Evolutionary conservation across 2,329 filamentous ascomycete species (phyloP).

Genomic region (Cladosporium sp.): DNA sequence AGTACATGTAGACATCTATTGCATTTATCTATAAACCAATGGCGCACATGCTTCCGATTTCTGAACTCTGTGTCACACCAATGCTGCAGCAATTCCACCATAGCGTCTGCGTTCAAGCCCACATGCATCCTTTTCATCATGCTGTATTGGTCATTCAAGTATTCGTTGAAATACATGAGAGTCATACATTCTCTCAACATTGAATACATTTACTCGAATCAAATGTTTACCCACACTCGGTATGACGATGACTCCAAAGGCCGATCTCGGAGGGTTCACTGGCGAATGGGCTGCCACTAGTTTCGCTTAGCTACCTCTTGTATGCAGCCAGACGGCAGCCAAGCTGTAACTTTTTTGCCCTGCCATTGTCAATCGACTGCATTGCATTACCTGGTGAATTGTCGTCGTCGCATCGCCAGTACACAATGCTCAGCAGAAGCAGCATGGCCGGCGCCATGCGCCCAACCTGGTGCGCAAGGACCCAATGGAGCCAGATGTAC

Average conservation of each 20-base stretch:
- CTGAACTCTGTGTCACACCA: too few relatives aligned
- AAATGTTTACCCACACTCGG: not conserved
- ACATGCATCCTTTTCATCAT: too few relatives aligned
- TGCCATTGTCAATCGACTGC: constrained; percentile 7
- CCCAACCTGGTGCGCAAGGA: constrained; percentile 27
- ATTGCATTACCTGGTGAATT: constrained; percentile 8
- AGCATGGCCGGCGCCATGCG: constrained; percentile 21
- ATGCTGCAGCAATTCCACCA: too few relatives aligned
- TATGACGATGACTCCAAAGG: constrained; percentile 9
- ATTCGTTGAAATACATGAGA: too few relatives aligned
- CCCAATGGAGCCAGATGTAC: constrained; percentile 27
- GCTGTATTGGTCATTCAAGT: too few relatives aligned
- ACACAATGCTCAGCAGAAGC: constrained; percentile 19
- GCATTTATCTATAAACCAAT: not conserved
- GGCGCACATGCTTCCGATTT: too few relatives aligned
- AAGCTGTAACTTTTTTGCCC: constrained; percentile 14
- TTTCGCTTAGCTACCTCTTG: constrained; percentile 17
- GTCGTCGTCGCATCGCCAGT: constrained; percentile 2
- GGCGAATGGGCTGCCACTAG: constrained; percentile 7
- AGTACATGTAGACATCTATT: not conserved
- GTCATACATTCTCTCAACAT: too few relatives aligned
- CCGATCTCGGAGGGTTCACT: constrained; percentile 5
- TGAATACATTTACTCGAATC: not conserved
- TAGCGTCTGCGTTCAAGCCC: too few relatives aligned
- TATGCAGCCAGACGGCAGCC: constrained; percentile 12